phyloP scores from a whole-genome alignment of 768 basidiomycete genomes.

The Dioszegia crocea region DNA sequence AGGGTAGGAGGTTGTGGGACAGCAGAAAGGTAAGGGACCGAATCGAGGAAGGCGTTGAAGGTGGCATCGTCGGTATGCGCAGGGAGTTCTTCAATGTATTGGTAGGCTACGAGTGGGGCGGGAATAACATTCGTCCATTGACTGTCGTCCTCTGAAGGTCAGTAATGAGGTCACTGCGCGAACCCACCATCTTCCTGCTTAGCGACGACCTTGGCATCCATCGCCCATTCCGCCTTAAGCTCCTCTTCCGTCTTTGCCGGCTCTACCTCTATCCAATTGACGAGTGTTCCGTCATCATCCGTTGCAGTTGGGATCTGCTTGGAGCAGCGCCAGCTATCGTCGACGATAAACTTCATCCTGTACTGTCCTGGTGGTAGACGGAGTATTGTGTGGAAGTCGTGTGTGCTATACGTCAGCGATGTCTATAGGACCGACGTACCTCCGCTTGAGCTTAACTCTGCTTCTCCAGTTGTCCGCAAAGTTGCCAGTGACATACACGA shows the following conservation, averaged over 20 bases:
- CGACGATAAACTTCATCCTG: slow-evolving; percentile 90
- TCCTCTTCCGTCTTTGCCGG: slow-evolving; percentile 47
- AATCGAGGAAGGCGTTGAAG: slow-evolving; percentile 47
- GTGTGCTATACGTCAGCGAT: slow-evolving; percentile 33
- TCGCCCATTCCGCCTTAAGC: slow-evolving; percentile 39
- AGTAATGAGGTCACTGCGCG: slow-evolving; percentile 22
- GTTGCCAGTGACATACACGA: slow-evolving; percentile 50
- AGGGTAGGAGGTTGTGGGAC: slow-evolving; percentile 83
- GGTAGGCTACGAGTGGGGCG: slow-evolving; percentile 69
- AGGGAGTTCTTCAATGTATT: slow-evolving; percentile 70
- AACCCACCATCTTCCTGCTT: slow-evolving; percentile 36
- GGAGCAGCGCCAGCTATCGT: slow-evolving; percentile 71
- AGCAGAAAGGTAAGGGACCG: slow-evolving; percentile 60
- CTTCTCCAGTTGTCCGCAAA: slow-evolving; percentile 51
- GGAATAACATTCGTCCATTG: slow-evolving; percentile 79
- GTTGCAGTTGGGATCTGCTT: slow-evolving; percentile 72
- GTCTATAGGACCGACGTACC: slow-evolving; percentile 26
- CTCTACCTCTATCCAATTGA: slow-evolving; percentile 81
- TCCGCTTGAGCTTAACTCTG: slow-evolving; percentile 47
- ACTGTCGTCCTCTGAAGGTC: slow-evolving; percentile 49
- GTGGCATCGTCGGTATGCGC: neutral
- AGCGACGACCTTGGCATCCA: slow-evolving; percentile 29
- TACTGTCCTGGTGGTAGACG: slow-evolving; percentile 81
- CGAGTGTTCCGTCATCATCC: slow-evolving; percentile 80
- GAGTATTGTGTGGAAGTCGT: slow-evolving; percentile 51